Conservation (phyloP, 2,329 filamentous ascomycete genomes). For the Aspergillus sp. region DNA sequence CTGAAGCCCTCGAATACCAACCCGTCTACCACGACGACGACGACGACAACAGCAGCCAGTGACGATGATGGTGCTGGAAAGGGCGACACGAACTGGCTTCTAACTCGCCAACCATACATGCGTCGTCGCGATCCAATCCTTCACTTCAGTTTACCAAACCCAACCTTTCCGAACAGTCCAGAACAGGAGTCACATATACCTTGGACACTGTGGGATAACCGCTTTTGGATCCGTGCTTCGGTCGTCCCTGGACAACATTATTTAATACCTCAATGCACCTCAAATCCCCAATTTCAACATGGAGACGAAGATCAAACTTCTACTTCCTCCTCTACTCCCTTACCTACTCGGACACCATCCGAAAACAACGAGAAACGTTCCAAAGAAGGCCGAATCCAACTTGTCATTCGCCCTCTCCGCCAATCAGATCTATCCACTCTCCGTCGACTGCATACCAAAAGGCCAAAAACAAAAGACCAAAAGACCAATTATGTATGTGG, state of each 20-base stretch:
- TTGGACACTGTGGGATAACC: constrained; percentile 54
- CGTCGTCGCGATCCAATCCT: constrained; percentile 24
- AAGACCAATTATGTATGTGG: background rate
- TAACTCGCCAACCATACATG: constrained; percentile 41
- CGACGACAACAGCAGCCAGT: background rate
- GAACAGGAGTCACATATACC: background rate
- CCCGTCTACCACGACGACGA: background rate
- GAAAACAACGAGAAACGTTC: background rate
- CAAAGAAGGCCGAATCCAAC: background rate
- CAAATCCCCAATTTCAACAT: too few relatives aligned
- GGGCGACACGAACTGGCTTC: constrained; percentile 33
- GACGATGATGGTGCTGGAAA: background rate
- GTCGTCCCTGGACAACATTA: background rate
- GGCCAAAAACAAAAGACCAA: background rate
- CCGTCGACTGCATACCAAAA: constrained; percentile 2
- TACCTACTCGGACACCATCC: background rate
- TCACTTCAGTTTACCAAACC: constrained; percentile 14
- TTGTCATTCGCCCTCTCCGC: constrained; percentile 45
- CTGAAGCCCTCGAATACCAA: constrained; percentile 17
- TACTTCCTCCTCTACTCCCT: background rate
- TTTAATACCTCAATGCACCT: background rate
- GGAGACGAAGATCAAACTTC: background rate
- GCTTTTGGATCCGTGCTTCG: constrained; percentile 55
- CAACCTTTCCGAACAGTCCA: constrained; percentile 2
- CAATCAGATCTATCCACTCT: constrained; percentile 29